Percentiles rank a stretch among this genome's conserved stretches.
Conservation (phyloP, 805 yeast species). For the Candida ponderosae region DNA sequence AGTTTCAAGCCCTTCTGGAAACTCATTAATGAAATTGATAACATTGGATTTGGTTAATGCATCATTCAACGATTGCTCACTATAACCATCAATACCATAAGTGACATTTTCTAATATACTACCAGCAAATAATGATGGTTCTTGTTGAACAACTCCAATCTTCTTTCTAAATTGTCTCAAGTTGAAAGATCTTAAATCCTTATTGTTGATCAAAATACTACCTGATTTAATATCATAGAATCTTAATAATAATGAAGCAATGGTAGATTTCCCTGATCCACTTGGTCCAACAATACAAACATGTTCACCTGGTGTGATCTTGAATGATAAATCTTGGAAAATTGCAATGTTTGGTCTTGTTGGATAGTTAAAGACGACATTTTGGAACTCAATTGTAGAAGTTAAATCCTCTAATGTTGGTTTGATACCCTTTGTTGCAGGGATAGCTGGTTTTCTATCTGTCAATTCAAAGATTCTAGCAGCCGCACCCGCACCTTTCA, state of each 20-base stretch:
- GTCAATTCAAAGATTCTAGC: conserved; percentile 82
- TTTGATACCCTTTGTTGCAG: conserved; percentile 53
- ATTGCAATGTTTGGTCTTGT: conserved; percentile 69
- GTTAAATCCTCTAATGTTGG: conserved; percentile 23
- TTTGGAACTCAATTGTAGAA: conserved; percentile 46
- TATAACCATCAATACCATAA: conserved; percentile 56
- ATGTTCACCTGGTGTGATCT: conserved; percentile 72
- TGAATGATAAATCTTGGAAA: conserved; percentile 52
- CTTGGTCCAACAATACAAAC: conserved; percentile 96
- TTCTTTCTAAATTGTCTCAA: conserved; percentile 65
- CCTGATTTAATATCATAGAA: conserved; percentile 79
- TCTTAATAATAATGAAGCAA: conserved; percentile 69
- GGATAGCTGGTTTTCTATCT: conserved; percentile 67
- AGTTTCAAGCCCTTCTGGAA: conserved; percentile 81
- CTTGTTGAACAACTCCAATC: conserved; percentile 90
- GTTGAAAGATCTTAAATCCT: conserved; percentile 55
- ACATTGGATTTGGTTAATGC: conserved; percentile 75
- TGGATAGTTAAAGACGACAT: conserved; percentile 73
- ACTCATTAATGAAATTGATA: conserved; percentile 52
- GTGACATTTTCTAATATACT: conserved; percentile 75
- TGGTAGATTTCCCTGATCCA: conserved; percentile 92
- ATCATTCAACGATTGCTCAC: conserved; percentile 47
- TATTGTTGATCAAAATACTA: conserved; percentile 52
- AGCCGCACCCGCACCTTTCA: conserved; percentile 98
- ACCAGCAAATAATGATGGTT: conserved; percentile 84